Evolutionary conservation across 2,329 filamentous ascomycete genomes (phyloP).

Genomic region (Pestalotiopsis sp.): DNA sequence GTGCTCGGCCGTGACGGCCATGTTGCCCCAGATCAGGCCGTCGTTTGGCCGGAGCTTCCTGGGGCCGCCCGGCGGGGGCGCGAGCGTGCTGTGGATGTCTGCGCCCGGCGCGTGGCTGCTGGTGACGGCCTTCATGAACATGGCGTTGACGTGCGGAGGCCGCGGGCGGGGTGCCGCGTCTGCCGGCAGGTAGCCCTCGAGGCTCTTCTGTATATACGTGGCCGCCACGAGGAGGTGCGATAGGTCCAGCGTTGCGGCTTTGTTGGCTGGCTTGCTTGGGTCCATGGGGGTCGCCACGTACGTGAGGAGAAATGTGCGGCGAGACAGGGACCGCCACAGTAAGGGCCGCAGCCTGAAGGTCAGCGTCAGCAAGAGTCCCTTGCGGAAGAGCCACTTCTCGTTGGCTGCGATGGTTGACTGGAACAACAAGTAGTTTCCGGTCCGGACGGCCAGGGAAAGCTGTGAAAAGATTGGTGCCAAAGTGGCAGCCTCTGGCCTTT

Average conservation of each 20-base stretch:
- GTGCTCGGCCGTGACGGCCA: constrained; percentile 59
- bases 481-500: constrained; percentile 68
- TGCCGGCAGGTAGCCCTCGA: constrained; percentile 58
- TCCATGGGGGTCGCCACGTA: constrained; percentile 56
- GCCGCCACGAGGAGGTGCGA: constrained; percentile 67
- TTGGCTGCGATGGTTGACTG: constrained; percentile 66
- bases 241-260: constrained; percentile 76
- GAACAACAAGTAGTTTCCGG: constrained; percentile 75
- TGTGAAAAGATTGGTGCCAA: constrained; percentile 70
- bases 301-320: constrained; percentile 76
- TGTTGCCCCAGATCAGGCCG: constrained; percentile 66
- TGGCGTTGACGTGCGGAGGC: constrained; percentile 46
- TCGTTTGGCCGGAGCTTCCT: constrained; percentile 56
- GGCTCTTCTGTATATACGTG: constrained; percentile 63
- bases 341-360: constrained; percentile 77
- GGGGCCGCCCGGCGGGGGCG: constrained; percentile 48
- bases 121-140: constrained; percentile 54
- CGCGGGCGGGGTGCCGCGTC: constrained; percentile 31
- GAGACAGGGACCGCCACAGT: constrained; percentile 80
- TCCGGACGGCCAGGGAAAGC: constrained; percentile 70
- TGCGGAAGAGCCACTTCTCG: constrained; percentile 74
- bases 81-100: constrained; percentile 38
- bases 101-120: constrained; percentile 41
- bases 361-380: constrained; percentile 75
- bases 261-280: constrained; percentile 58